phyloP scores from a whole-genome alignment of 78 protist genomes.

The Blattamonas nauphoetae region DNA sequence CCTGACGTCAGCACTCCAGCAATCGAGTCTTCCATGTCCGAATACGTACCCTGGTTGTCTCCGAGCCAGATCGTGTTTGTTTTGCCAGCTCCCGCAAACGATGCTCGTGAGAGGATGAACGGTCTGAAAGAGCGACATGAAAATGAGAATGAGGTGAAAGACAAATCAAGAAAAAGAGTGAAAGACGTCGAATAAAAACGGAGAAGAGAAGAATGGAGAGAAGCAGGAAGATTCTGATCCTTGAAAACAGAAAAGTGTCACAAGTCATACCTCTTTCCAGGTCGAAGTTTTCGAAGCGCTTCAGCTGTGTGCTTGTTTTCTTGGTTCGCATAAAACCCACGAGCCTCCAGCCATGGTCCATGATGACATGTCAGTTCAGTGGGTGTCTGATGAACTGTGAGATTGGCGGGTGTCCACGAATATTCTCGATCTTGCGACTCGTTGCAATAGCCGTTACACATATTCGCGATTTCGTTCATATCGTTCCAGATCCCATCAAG shows the following conservation, averaged over 20 bases:
- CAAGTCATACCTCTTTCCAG: too few relatives aligned
- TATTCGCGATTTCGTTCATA: background rate
- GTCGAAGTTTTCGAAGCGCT: too few relatives aligned
- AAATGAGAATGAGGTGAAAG: too few relatives aligned
- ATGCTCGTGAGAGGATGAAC: background rate
- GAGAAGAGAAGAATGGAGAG: too few relatives aligned
- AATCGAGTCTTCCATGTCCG: background rate
- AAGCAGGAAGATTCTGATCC: too few relatives aligned
- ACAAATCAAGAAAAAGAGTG: too few relatives aligned
- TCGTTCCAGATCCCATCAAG: background rate
- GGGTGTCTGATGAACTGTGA: background rate
- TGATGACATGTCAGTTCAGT: background rate
- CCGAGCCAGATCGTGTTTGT: background rate
- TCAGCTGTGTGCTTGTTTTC: background rate
- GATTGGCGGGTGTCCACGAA: background rate
- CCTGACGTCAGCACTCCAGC: background rate
- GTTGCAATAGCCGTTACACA: background rate
- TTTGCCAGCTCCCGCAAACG: background rate
- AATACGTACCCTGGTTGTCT: background rate
- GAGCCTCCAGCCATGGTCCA: background rate
- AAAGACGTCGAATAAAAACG: too few relatives aligned
- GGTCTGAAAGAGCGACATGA: too few relatives aligned
- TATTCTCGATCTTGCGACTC: background rate
- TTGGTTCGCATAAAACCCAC: background rate
- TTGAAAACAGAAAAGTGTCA: too few relatives aligned